Base-by-base conservation (phyloP, 2,329 filamentous ascomycete species). In the Teratosphaeria destructans region DNA sequence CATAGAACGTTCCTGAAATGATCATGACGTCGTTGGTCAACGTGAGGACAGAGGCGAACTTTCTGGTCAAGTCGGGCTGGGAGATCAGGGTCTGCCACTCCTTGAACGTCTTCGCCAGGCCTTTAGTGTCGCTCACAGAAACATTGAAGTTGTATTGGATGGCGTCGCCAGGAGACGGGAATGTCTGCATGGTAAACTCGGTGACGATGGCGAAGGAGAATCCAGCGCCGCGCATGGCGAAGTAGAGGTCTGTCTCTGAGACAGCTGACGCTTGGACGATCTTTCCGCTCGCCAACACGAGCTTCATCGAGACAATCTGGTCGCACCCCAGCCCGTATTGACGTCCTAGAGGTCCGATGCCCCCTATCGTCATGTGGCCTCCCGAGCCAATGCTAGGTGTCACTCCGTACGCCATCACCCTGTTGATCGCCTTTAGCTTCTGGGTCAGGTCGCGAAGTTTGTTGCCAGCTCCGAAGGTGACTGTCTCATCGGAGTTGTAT, bases 161-260 rank as follows among this genome's bases (percentile, higher is more conserved):
- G 16, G 59, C 60, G 23, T 62, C 57, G 8, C 64, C 62, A 8
- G 65, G 63, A 4, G 64, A 58, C 11, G 64, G 60, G 34, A 72
- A 65, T 10, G 64, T 72, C 35, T 66, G 58, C 57, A 67, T 62
- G 11, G 55, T 59, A 52, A 68, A 68, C 32, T 61, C 55, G n/a
- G 74, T 73, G 4, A 76, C 74, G 16, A 76, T 69, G 11, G 75
- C 76, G 59, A 78, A 78, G 54, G 74, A 75, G 58, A 74, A 72
- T 0, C 76, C 75, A 2, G 74, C 76, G 23, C 76, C 76, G 11
- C 74, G 70, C 26, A 78, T 57, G 32, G 74, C 77, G 77, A 76
- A 80, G 65, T 79, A 79, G 2, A 80, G 68, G 56, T 80, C 77
- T 0, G 68, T 39, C 43, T 83, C 75, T 62, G 80, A 72, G 0